A percentile compares a stretch with the other conserved stretches of the same genome.
Evolutionary conservation across 371 early-diverging fungal species (phyloP).

Genomic region (Gilbertella persicaria): DNA sequence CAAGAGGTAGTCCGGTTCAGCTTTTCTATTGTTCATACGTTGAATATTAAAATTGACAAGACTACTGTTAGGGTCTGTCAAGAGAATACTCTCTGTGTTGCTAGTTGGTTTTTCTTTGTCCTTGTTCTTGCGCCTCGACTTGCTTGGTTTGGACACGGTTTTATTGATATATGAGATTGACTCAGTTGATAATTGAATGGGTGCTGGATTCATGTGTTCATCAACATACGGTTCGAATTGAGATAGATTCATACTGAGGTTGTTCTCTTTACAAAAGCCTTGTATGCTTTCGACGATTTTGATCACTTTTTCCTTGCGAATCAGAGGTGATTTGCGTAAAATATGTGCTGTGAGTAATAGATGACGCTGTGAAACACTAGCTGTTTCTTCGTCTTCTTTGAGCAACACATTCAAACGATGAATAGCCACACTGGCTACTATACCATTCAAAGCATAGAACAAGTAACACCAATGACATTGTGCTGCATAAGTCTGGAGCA

Average conservation of each 20-base stretch:
- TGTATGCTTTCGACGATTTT: not conserved
- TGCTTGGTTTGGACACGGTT: not conserved
- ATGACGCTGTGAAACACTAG: slow-evolving; percentile 36
- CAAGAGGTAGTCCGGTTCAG: no score
- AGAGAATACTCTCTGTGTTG: not conserved
- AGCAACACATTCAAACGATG: slow-evolving; percentile 51
- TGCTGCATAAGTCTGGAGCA: slow-evolving; percentile 43
- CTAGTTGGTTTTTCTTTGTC: not conserved
- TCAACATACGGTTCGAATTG: not conserved
- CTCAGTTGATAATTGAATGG: not conserved
- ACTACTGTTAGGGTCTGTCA: not conserved
- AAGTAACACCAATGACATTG: slow-evolving; percentile 50
- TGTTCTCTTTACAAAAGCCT: not conserved
- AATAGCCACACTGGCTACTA: slow-evolving; percentile 47
- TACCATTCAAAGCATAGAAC: slow-evolving; percentile 48
- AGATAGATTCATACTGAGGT: not conserved
- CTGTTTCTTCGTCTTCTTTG: slow-evolving; percentile 11
- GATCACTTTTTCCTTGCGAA: slow-evolving; percentile 51
- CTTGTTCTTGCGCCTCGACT: not conserved
- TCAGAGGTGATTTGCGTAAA: slow-evolving; percentile 44
- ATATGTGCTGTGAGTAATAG: slow-evolving; percentile 44
- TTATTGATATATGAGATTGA: not conserved
- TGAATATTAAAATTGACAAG: not conserved
- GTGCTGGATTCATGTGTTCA: not conserved
- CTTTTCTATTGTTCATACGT: not conserved